A percentile compares a stretch with the other conserved stretches of the same genome.
These are phyloP conservation scores for Zasmidium cellare DNA, from an alignment of 2,329 filamentous ascomycete species.

Conservation along the genomic window DNA sequence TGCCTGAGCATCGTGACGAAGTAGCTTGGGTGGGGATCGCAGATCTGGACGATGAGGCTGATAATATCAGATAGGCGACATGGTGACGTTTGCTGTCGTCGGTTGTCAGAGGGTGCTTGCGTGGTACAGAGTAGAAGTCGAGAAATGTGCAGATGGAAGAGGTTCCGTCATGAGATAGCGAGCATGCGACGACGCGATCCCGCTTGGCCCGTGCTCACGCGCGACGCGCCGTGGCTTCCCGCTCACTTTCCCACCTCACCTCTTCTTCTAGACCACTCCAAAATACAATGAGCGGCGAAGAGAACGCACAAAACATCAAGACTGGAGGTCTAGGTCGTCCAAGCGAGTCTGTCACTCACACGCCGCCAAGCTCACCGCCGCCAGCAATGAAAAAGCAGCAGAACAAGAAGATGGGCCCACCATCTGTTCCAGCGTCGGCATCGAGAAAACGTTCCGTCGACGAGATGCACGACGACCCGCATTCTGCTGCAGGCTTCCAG, in stretches of 20 bases:
- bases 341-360: not conserved
- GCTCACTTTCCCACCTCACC: not conserved
- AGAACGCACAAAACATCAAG: not conserved
- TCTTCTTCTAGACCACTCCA: not conserved
- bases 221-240: not conserved
- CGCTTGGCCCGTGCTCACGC: not conserved
- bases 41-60: not conserved
- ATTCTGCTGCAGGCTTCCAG: not conserved
- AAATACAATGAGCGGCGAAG: constrained; percentile 5
- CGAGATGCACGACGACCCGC: constrained; percentile 4
- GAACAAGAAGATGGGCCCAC: constrained; percentile 6
- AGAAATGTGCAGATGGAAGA: not conserved
- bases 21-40: not conserved
- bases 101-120: not conserved
- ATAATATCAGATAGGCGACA: not conserved
- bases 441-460: constrained; percentile 7
- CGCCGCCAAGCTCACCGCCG: not conserved
- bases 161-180: not conserved
- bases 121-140: constrained; percentile 2
- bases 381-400: not conserved
- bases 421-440: not conserved
- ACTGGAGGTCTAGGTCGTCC: not conserved
- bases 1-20: constrained; percentile 8
- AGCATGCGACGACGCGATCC: constrained; percentile 7
- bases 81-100: not conserved